phyloP scores from a whole-genome alignment of 176 grass and related monocot genomes.

The Puccinellia tenuiflora region DNA sequence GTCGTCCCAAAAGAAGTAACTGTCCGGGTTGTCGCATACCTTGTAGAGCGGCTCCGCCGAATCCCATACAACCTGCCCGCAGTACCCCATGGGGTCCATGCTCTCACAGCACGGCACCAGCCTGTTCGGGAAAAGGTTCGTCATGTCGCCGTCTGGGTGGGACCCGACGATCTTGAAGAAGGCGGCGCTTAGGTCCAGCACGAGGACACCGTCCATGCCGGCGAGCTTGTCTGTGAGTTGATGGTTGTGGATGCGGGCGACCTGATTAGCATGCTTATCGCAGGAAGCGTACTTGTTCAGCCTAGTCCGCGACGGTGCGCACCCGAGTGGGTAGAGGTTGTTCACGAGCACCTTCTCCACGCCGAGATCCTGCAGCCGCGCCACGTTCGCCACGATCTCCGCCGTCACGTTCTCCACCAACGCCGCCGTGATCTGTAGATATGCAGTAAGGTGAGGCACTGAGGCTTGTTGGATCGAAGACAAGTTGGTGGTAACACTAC shows the following conservation, averaged over 20 bases:
- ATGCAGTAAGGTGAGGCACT: too few species aligned
- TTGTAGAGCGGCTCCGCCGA: neutral
- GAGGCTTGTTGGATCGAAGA: too few species aligned
- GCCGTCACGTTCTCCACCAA: neutral
- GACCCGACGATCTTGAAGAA: neutral
- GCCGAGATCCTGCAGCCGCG: neutral
- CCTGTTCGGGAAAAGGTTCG: neutral
- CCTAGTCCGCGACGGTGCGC: neutral
- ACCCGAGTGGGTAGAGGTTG: neutral
- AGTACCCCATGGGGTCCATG: neutral
- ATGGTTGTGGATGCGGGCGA: neutral
- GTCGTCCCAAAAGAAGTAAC: conserved; percentile 35
- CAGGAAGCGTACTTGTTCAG: neutral
- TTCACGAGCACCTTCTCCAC: neutral
- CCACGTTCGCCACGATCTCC: neutral
- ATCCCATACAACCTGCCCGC: neutral
- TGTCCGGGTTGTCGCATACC: neutral
- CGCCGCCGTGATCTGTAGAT: neutral
- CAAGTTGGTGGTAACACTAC: neutral
- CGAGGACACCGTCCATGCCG: neutral
- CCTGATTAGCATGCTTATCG: neutral
- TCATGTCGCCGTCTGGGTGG: neutral
- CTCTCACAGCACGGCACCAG: neutral
- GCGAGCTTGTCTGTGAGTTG: neutral
- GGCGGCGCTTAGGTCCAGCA: too few species aligned